A percentile compares a stretch with the other conserved stretches of the same genome.
These are phyloP conservation scores for Dictyostelium gargantuum DNA, from an alignment of 208 protist genomes.

Conservation along the genomic window DNA sequence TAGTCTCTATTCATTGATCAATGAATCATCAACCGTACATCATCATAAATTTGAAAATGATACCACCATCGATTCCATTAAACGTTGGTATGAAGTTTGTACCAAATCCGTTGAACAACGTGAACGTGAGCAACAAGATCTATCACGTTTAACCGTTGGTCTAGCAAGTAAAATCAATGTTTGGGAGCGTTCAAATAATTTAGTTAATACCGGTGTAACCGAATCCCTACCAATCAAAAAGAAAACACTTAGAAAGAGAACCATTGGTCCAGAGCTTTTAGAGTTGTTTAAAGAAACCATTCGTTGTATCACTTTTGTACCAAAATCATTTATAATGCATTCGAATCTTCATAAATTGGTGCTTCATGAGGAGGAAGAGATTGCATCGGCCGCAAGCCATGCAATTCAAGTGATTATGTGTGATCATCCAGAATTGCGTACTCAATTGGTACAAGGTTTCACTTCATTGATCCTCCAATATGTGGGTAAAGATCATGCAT, in stretches of 20 bases:
- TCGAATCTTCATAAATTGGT: slow-evolving; percentile 17
- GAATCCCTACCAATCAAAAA: slow-evolving; percentile 19
- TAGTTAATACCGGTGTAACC: neutral
- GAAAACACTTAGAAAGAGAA: slow-evolving; percentile 6
- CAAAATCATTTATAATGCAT: neutral
- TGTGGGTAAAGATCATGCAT: slow-evolving; percentile 12
- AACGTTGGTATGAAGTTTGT: slow-evolving; percentile 60
- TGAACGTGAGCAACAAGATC: neutral
- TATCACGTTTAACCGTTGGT: neutral
- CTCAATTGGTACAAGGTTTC: slow-evolving; percentile 24
- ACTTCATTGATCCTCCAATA: slow-evolving; percentile 52
- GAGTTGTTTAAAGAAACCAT: slow-evolving; percentile 45
- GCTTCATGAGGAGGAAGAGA: slow-evolving; percentile 31
- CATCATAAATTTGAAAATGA: slow-evolving; percentile 45
- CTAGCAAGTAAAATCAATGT: neutral
- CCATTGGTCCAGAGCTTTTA: neutral
- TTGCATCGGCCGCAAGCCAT: slow-evolving; percentile 16
- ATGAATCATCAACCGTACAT: neutral
- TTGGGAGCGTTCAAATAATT: slow-evolving; percentile 31
- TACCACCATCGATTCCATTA: slow-evolving; percentile 49
- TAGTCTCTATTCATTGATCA: slow-evolving; percentile 16
- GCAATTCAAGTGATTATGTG: slow-evolving; percentile 59
- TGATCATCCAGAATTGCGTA: slow-evolving; percentile 37
- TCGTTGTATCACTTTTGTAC: slow-evolving; percentile 34
- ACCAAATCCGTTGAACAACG: slow-evolving; percentile 46